A percentile compares a stretch with the other conserved stretches of the same genome.
These are phyloP conservation scores for Xylaria bambusicola DNA, from an alignment of 495 filamentous ascomycete genomes.

Conservation along the genomic window DNA sequence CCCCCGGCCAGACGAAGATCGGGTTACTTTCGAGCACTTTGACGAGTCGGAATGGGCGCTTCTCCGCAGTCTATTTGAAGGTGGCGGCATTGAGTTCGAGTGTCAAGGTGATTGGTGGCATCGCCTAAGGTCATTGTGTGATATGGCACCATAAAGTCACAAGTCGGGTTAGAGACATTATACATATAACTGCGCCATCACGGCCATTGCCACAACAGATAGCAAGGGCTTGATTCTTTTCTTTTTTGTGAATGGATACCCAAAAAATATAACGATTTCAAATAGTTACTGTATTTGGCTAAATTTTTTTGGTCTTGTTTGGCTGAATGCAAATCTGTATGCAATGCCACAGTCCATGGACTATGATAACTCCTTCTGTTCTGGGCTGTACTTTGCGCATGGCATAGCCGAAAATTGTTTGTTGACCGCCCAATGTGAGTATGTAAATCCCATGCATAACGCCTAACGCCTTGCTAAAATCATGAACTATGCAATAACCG, in stretches of 20 bases:
- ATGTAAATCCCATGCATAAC: constrained; percentile 25
- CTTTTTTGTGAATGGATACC: constrained; percentile 6
- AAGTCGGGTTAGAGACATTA: too few relatives aligned
- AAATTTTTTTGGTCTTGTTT: constrained; percentile 15
- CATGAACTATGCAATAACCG: constrained; percentile 28
- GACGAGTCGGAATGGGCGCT: constrained; percentile 17
- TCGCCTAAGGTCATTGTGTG: constrained; percentile 16
- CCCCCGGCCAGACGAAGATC: constrained; percentile 5
- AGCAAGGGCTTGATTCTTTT: too few relatives aligned
- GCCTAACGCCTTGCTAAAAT: constrained; percentile 38
- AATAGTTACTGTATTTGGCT: neutral
- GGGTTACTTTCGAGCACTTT: constrained; percentile 4
- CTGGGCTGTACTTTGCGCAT: constrained; percentile 1
- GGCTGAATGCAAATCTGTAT: constrained; percentile 3
- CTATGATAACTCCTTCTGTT: constrained; percentile 1
- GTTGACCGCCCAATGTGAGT: constrained; percentile 21
- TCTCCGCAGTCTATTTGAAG: constrained; percentile 12
- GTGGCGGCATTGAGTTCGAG: constrained; percentile 11
- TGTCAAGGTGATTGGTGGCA: constrained; percentile 18
- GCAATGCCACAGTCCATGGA: neutral
- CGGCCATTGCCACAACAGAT: neutral
- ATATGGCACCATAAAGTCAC: constrained; percentile 10
- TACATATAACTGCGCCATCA: neutral
- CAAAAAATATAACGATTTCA: too few relatives aligned
- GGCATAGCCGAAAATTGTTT: constrained; percentile 5